Conservation (phyloP, 208 protist genomes). For the Wallacemonas sp. region DNA sequence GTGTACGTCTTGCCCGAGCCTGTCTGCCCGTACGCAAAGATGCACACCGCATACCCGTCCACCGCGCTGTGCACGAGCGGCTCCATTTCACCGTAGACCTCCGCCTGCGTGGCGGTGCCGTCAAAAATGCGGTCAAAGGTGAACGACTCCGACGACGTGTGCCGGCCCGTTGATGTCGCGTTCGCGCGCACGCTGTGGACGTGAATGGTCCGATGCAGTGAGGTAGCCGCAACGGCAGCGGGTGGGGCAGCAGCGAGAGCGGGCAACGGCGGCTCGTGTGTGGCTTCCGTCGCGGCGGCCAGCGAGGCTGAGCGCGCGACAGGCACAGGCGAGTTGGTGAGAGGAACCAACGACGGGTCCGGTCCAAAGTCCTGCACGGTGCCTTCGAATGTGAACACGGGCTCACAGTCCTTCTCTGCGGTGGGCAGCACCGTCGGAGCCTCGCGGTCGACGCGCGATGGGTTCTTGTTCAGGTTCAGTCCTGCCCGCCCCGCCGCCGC, state of each 20-base stretch:
- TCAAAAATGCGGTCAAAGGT: slow-evolving; percentile 56
- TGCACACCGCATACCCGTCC: slow-evolving; percentile 91
- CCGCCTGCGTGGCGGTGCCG: slow-evolving; percentile 38
- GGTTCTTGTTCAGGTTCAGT: no score
- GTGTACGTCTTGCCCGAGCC: slow-evolving; percentile 92
- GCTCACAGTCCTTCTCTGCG: not conserved
- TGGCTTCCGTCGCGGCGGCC: not conserved
- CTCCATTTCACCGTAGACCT: slow-evolving; percentile 90
- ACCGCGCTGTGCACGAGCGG: slow-evolving; percentile 89
- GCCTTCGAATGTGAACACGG: slow-evolving; percentile 10
- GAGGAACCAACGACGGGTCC: not conserved
- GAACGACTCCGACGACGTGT: slow-evolving; percentile 40
- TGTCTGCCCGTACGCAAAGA: slow-evolving; percentile 94
- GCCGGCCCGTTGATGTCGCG: slow-evolving; percentile 68
- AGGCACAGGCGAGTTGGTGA: not conserved
- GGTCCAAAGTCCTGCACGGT: slow-evolving; percentile 11
- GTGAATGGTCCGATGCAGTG: slow-evolving; percentile 26
- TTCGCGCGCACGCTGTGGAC: slow-evolving; percentile 61
- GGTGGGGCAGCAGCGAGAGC: not conserved
- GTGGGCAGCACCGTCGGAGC: not conserved
- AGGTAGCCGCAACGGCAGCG: not conserved
- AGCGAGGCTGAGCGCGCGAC: not conserved
- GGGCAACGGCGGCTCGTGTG: not conserved
- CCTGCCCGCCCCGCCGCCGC: no score
- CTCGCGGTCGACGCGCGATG: no score